Base-by-base conservation (phyloP, 495 filamentous ascomycete genomes). In the Aspergillus wentii region DNA sequence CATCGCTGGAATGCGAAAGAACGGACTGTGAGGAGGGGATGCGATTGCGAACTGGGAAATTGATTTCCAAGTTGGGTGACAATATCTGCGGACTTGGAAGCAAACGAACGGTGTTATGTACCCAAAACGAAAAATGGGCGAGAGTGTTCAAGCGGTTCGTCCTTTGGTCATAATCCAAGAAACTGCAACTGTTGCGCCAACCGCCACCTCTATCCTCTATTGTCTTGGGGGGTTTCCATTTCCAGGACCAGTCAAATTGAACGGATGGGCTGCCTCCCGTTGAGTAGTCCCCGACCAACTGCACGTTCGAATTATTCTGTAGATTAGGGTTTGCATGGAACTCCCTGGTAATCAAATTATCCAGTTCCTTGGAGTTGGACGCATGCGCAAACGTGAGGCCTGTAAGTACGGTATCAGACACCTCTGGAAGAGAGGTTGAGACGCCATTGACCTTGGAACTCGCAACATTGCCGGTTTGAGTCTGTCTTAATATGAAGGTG, bases 301-400 rank as follows among this genome's bases (percentile, higher is more conserved):
- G 85, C 9, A 98, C 92, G 60, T 95, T 96, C 17, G 88, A 77
- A 49, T 97, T 96, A 55, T 95, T 95, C 67, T 98, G 92, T 19
- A 98, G 67, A 57, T 98, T 98, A 1, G 94, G 92, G 48, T 98
- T 90, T 19, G 91, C 88, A 44, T 97, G 88, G 52, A 98, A 96
- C 59, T 98, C 92, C 44, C 88, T 72, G 15, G 88, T 96, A 30
- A 96, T 82, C 17, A 98, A 69, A 47, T 92, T 96, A 51, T 96
- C 92, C 9, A 98, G 74, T 43, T 96, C 92, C 57, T 79, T 83
- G 8, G 79, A 62, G 44, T 77, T 94, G 2, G 91, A 85, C 19
- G 85, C 91, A 56, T 88, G 89, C 28, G 91, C 83, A 62, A 88
- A 96, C 5, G 92, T 98, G 5, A 98, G 75, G 23, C 90, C 89